Base-by-base conservation (phyloP, 75 land plant species). In the Pinus albicaulis region DNA sequence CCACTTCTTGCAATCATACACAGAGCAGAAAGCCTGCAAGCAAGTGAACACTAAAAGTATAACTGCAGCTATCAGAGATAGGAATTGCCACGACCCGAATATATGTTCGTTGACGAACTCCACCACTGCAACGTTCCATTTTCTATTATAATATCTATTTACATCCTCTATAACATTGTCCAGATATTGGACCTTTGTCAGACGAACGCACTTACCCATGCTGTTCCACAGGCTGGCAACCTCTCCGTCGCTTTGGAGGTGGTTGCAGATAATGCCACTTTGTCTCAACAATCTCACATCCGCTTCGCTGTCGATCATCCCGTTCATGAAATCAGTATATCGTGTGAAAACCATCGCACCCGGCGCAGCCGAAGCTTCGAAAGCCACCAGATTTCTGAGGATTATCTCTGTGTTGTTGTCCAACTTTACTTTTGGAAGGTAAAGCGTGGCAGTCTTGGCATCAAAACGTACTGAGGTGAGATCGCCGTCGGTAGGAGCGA, bases 311-410 rank as follows among this genome's bases (percentile, higher is more conserved):
- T 91, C 90, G 62, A 91, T 86, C 25, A 88, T 86, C n/a, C 93
- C 90, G 53, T 88, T 88, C 89, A 91, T 91, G 57, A 91, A 59
- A 62, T 89, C 88, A 1, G 85, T 89, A 77, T 88, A 91, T 1
- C 91, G 79, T 7, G 88, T 77, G 41, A 91, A 76, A 23, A 78
- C 72, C 77, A 86, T 41, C 38, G 81, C 86, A 56, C 84, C 86
- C 0, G 59, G 19, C n/a, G 74, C 76, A 2, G 28, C 76, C 16
- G 84, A 63, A 11, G 85, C 79, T 80, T 91, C 93, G 56, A 82
- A 91, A 0, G 90, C 88, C 3, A 86, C 86, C 70, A 91, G 36
- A 63, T 63, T 63, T 15, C 66, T 63, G 5, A 63, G 15, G 16
- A 31, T 63, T 34, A 63, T 36, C 34, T 82, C 85, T 0, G 90